A percentile compares a stretch with the other conserved stretches of the same genome.
Conservation (phyloP, 345 rosid genomes). For the Raphanus raphanistrum region DNA sequence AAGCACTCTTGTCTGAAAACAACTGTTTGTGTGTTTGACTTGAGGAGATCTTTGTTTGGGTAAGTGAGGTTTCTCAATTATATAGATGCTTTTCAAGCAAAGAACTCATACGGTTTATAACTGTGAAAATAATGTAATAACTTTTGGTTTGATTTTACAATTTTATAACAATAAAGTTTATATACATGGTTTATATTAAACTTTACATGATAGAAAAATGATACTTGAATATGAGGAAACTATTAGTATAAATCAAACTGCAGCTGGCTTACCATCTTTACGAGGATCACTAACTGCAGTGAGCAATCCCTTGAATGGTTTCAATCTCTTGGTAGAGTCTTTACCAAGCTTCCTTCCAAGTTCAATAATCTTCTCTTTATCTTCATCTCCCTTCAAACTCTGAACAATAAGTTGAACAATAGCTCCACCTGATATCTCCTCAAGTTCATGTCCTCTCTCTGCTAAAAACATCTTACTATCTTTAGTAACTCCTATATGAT, state of each 20-base stretch:
- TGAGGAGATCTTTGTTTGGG: no score
- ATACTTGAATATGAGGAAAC: background rate
- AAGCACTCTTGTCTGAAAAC: no score
- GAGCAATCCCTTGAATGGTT: slow-evolving; percentile 49
- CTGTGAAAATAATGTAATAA: slow-evolving; percentile 27
- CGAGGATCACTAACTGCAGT: slow-evolving; percentile 88
- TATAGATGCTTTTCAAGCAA: no score
- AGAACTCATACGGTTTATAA: no score
- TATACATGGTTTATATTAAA: background rate
- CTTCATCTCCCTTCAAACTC: slow-evolving; percentile 25
- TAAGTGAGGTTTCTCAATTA: no score
- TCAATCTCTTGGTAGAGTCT: slow-evolving; percentile 13
- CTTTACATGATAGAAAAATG: slow-evolving; percentile 9
- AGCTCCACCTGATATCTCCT: slow-evolving; percentile 55
- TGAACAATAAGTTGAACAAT: slow-evolving; percentile 80
- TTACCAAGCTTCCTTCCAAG: slow-evolving; percentile 43
- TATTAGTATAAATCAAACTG: slow-evolving; percentile 42
- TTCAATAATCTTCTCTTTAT: background rate
- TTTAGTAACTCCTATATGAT: slow-evolving; percentile 63
- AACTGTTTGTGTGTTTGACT: no score
- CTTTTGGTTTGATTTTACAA: slow-evolving; percentile 5
- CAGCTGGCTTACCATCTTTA: slow-evolving; percentile 89
- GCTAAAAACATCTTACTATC: slow-evolving; percentile 55
- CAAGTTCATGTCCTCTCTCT: slow-evolving; percentile 61
- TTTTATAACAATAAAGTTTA: background rate